A percentile compares a stretch with the other conserved stretches of the same genome.
These are phyloP conservation scores for Salix dunnii DNA, from an alignment of 345 rosid genomes.

Conservation along the genomic window DNA sequence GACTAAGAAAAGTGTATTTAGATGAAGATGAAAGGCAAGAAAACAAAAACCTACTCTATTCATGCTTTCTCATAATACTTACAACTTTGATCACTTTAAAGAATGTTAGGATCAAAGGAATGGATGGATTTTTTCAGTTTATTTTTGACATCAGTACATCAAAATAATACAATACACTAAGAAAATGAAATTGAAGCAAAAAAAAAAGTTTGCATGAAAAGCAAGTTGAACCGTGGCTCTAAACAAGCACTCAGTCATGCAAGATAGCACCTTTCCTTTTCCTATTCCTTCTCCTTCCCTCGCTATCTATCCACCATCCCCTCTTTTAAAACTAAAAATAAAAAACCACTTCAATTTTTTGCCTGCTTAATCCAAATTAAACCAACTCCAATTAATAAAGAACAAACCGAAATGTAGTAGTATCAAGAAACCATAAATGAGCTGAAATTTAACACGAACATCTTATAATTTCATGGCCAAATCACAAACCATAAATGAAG, in stretches of 20 bases:
- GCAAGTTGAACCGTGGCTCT: too few relatives aligned
- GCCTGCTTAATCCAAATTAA: neutral
- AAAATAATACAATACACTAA: too few relatives aligned
- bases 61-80: neutral
- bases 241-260: neutral
- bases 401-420: neutral
- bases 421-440: neutral
- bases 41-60: neutral
- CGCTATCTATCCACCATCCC: neutral
- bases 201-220: too few relatives aligned
- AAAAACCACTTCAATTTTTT: neutral
- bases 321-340: neutral
- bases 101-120: neutral
- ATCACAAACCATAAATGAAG: neutral
- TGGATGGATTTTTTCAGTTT: neutral
- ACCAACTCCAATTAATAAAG: neutral
- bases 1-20: neutral
- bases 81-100: neutral
- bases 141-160: too few relatives aligned
- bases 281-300: neutral
- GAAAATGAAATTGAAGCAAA: too few relatives aligned
- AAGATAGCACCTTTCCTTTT: neutral
- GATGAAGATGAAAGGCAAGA: neutral
- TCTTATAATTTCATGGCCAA: neutral
- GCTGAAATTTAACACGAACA: neutral